phyloP scores from a whole-genome alignment of 2,329 filamentous ascomycete species.

The Penicillium sumatraense region DNA sequence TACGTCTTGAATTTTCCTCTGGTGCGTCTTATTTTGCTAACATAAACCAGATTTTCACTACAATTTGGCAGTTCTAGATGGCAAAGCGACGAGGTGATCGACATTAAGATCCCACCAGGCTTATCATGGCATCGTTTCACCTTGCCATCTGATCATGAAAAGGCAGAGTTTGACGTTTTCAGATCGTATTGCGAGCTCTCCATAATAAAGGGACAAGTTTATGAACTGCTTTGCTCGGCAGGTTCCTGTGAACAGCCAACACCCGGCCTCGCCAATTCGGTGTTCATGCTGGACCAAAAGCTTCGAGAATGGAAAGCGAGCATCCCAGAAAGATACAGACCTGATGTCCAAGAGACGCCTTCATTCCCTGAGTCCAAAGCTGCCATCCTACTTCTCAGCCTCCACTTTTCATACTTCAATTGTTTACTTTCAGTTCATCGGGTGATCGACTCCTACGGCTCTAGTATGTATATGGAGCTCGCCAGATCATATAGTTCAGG shows the following conservation, averaged over 20 bases:
- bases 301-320: background rate
- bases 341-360: background rate
- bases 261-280: background rate
- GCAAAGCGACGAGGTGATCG: background rate
- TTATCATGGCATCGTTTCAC: background rate
- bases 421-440: background rate
- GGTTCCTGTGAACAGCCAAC: background rate
- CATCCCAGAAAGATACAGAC: background rate
- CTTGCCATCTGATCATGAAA: background rate
- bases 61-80: background rate
- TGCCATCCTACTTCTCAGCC: background rate
- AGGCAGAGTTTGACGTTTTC: background rate
- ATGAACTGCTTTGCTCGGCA: background rate
- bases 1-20: background rate
- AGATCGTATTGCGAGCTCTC: background rate
- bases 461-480: background rate
- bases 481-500: background rate
- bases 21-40: background rate
- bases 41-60: background rate
- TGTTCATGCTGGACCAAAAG: background rate
- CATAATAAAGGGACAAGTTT: background rate
- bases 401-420: background rate
- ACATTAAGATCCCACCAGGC: background rate
- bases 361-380: background rate
- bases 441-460: background rate